Evolutionary conservation across 805 yeast species (phyloP).

Genomic region (Kuraishia piskuri): DNA sequence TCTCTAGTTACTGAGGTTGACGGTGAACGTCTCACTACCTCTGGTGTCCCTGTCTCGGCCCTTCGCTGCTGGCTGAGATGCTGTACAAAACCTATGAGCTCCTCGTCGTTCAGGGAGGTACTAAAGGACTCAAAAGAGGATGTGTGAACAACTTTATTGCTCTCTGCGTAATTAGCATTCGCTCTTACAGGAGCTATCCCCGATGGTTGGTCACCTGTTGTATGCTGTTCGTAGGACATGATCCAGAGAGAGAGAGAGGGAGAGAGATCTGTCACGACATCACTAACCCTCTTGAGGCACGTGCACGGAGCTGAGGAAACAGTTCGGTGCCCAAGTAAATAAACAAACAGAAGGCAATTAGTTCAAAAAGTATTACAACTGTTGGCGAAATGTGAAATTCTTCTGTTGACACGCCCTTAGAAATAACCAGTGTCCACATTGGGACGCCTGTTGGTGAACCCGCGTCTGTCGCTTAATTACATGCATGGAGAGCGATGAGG

Average conservation of each 20-base stretch:
- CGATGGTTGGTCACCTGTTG: neutral
- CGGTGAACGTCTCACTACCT: neutral
- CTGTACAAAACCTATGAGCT: constrained; percentile 27
- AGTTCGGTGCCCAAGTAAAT: no score
- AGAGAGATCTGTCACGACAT: neutral
- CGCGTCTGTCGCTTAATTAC: neutral
- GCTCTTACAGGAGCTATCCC: neutral
- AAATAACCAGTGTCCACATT: neutral
- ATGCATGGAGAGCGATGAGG: neutral
- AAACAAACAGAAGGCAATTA: no score
- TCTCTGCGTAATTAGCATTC: neutral
- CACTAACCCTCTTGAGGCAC: no score
- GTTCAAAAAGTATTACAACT: no score
- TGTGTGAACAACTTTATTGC: neutral
- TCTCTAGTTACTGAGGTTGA: neutral
- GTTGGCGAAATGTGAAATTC: no score
- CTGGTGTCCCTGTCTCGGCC: neutral
- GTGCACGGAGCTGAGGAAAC: no score
- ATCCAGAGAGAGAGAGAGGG: neutral
- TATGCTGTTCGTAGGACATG: neutral
- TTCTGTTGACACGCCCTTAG: no score
- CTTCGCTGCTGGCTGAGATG: constrained; percentile 19
- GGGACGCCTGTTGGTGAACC: neutral
- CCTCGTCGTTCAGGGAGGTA: constrained; percentile 30
- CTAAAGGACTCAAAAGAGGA: constrained; percentile 8